Evolutionary conservation across 2,329 filamentous ascomycete species (phyloP).

Genomic region (Aschersonia sp.): DNA sequence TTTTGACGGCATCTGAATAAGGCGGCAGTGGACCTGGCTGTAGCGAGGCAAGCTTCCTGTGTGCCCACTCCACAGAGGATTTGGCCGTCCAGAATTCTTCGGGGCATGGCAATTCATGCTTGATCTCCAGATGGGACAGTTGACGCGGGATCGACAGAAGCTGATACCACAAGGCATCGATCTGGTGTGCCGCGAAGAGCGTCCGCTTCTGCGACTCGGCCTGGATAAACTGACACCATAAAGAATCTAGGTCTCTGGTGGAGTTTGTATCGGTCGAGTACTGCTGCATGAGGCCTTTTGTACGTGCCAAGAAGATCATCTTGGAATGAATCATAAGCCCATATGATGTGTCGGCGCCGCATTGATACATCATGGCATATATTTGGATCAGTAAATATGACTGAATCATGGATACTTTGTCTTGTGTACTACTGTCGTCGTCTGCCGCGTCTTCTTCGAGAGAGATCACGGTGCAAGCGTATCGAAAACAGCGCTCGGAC

Average conservation of each 20-base stretch:
- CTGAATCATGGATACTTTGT: conserved; percentile 16
- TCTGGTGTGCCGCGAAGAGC: conserved; percentile 24
- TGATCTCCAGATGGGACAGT: conserved; percentile 26
- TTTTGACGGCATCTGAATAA: conserved; percentile 22
- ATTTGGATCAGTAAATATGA: conserved; percentile 23
- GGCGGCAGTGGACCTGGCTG: conserved; percentile 6
- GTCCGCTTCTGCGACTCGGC: conserved; percentile 26
- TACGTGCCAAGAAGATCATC: conserved; percentile 22
- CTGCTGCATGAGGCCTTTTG: conserved; percentile 20
- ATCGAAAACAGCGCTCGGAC: conserved; percentile 18
- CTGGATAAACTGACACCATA: conserved; percentile 22
- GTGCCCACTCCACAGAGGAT: conserved; percentile 20
- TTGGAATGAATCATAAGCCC: conserved; percentile 23
- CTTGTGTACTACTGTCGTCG: conserved; percentile 4
- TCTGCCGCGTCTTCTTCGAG: conserved; percentile 7
- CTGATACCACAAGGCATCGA: conserved; percentile 28
- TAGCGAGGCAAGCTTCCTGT: conserved; percentile 12
- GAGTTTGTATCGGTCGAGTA: conserved; percentile 7
- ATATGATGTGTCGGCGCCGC: conserved; percentile 17
- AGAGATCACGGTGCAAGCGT: conserved; percentile 12
- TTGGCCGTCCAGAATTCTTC: conserved; percentile 21
- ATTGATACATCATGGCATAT: conserved; percentile 27
- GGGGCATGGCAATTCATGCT: conserved; percentile 25
- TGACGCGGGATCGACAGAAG: conserved; percentile 21
- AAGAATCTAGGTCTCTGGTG: conserved; percentile 18